Evolutionary conservation across 805 yeast species (phyloP).

Genomic region (Candida vaughaniae): DNA sequence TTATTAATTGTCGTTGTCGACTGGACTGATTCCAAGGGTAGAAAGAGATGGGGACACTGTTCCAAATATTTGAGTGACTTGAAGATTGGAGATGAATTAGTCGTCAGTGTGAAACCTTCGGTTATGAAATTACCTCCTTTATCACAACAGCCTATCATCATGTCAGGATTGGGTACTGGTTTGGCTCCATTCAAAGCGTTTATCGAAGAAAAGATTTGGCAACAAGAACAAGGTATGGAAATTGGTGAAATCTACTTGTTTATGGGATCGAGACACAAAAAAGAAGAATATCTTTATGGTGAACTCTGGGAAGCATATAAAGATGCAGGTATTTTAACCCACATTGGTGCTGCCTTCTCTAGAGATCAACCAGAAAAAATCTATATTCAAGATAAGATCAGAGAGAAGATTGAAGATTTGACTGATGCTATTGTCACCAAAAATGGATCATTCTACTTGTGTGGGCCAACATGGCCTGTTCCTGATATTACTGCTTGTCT

Average conservation of each 20-base stretch:
- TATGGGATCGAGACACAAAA: conserved; percentile 92
- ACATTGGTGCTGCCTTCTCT: conserved; percentile 96
- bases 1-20: conserved; percentile 92
- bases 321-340: conserved; percentile 88
- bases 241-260: conserved; percentile 87
- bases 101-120: conserved; percentile 93
- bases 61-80: conserved; percentile 86
- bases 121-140: conserved; percentile 94
- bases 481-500: conserved; percentile 92
- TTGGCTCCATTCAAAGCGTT: conserved; percentile 98
- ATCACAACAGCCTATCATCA: conserved; percentile 84
- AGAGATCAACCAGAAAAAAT: conserved; percentile 95
- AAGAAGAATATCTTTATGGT: conserved; percentile 93
- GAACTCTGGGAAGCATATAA: conserved; percentile 96
- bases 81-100: conserved; percentile 76
- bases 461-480: conserved; percentile 99
- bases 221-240: conserved; percentile 80
- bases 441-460: conserved; percentile 88
- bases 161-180: conserved; percentile 98
- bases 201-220: conserved; percentile 93
- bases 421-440: conserved; percentile 75
- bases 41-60: conserved; percentile 90
- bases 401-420: conserved; percentile 69
- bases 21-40: conserved; percentile 85
- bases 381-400: conserved; percentile 91